Percentiles rank a stretch among this genome's conserved stretches.
Evolutionary conservation across 257 asterid species (phyloP).

Genomic region (Eucommia ulmoides): DNA sequence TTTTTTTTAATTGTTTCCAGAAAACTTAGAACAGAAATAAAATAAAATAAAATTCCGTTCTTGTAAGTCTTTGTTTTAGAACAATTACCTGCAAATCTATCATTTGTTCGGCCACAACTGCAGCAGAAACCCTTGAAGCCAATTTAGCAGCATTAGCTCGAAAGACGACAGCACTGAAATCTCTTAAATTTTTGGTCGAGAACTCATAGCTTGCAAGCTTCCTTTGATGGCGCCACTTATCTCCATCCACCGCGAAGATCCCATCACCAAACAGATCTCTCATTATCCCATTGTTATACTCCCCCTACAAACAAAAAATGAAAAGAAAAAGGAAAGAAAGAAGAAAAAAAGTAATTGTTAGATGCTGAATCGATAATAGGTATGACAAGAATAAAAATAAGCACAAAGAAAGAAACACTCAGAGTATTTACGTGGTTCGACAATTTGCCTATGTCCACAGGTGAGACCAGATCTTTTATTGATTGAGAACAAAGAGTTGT

Average conservation of each 20-base stretch:
- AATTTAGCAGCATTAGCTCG: slow-evolving; percentile 40
- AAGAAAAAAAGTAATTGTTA: too few relatives aligned
- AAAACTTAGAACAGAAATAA: background rate
- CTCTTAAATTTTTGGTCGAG: slow-evolving; percentile 55
- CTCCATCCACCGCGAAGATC: slow-evolving; percentile 72
- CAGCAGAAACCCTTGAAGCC: slow-evolving; percentile 24
- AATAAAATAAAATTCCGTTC: background rate
- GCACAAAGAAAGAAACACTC: too few relatives aligned
- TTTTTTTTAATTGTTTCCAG: background rate
- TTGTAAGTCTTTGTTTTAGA: background rate
- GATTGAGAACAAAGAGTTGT: too few relatives aligned
- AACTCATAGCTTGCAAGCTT: slow-evolving; percentile 63
- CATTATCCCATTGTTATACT: slow-evolving; percentile 26
- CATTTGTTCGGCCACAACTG: slow-evolving; percentile 21
- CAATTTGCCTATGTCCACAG: too few relatives aligned
- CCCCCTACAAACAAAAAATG: too few relatives aligned
- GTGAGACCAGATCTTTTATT: too few relatives aligned
- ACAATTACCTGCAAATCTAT: slow-evolving; percentile 33
- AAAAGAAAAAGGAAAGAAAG: too few relatives aligned
- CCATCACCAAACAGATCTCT: slow-evolving; percentile 60
- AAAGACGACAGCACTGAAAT: slow-evolving; percentile 50
- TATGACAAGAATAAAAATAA: too few relatives aligned
- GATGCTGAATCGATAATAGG: too few relatives aligned
- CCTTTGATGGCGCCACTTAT: slow-evolving; percentile 65
- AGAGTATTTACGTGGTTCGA: too few relatives aligned